Evolutionary conservation across 257 asterid species (phyloP).

Genomic region (Solanum chiquidenum): DNA sequence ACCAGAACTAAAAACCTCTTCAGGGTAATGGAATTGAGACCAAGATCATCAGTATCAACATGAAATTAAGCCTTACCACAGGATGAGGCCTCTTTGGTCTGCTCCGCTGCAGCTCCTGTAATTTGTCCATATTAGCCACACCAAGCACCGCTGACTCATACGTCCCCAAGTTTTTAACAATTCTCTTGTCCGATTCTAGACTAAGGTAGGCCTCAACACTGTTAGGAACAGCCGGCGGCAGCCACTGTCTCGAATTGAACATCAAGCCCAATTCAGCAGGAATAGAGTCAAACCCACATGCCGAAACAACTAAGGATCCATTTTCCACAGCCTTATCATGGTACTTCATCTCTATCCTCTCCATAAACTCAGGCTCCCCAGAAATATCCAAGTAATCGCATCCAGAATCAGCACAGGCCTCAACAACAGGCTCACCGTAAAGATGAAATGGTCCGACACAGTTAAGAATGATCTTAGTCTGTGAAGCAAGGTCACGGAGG

Average conservation of each 20-base stretch:
- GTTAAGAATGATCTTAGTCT: conserved; percentile 44
- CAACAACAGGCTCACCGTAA: conserved; percentile 74
- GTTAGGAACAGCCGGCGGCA: conserved; percentile 37
- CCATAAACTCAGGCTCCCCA: conserved; percentile 96
- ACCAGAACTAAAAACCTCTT: neutral
- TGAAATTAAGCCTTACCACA: neutral
- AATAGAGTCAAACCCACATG: conserved; percentile 79
- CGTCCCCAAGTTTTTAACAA: conserved; percentile 58
- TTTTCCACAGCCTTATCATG: conserved; percentile 55
- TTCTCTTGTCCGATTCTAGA: conserved; percentile 60
- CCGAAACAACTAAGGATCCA: conserved; percentile 62
- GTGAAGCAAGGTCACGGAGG: conserved; percentile 49
- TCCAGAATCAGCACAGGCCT: conserved; percentile 64
- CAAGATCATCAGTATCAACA: neutral
- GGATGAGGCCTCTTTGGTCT: conserved; percentile 65
- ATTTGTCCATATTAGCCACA: conserved; percentile 46
- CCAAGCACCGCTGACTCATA: conserved; percentile 89
- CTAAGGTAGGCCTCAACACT: conserved; percentile 76
- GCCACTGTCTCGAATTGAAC: conserved; percentile 61
- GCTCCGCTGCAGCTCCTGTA: conserved; percentile 43
- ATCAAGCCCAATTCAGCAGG: conserved; percentile 85
- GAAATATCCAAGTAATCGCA: conserved; percentile 79
- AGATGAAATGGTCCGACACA: conserved; percentile 88
- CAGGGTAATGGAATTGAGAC: neutral
- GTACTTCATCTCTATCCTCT: conserved; percentile 53